These are phyloP conservation scores for Protomyces lactucae-debilis DNA, from an alignment of 1,139 yeast genomes.

Conservation along the genomic window DNA sequence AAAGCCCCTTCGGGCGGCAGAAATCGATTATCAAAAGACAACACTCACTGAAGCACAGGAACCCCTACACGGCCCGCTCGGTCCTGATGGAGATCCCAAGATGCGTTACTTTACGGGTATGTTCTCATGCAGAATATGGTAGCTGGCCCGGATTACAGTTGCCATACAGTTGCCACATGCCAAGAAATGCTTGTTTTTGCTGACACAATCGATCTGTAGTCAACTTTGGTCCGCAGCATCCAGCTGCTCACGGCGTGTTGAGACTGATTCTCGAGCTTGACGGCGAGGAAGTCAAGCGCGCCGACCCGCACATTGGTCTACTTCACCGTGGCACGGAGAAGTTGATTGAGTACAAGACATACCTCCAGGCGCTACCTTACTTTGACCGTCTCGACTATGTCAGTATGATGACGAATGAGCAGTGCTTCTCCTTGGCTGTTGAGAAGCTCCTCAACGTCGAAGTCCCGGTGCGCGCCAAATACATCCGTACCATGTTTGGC, in stretches of 20 bases:
- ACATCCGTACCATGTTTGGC: conserved; percentile 79
- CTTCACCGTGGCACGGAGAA: conserved; percentile 87
- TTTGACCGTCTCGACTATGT: conserved; percentile 85
- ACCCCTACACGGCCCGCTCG: conserved; percentile 11
- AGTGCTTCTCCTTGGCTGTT: conserved; percentile 76
- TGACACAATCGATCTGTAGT: conserved; percentile 68
- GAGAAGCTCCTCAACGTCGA: conserved; percentile 81
- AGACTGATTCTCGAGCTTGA: conserved; percentile 78
- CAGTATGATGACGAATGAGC: conserved; percentile 83
- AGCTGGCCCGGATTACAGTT: too few species aligned
- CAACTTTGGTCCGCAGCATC: conserved; percentile 91
- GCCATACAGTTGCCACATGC: background rate
- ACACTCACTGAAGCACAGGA: conserved; percentile 24
- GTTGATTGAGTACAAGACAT: conserved; percentile 73
- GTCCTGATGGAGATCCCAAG: conserved; percentile 20
- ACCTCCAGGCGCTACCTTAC: conserved; percentile 61
- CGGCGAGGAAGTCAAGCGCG: conserved; percentile 81
- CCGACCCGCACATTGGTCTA: conserved; percentile 85
- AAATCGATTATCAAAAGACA: conserved; percentile 8
- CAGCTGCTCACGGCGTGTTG: conserved; percentile 92
- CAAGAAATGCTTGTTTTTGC: conserved; percentile 45
- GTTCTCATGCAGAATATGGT: background rate
- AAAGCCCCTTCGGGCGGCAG: conserved; percentile 18
- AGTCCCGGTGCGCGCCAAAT: conserved; percentile 78
- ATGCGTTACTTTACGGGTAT: conserved; percentile 25